Conservation (phyloP, 2,329 filamentous ascomycete species). For the Coleophoma eucalyptorum region DNA sequence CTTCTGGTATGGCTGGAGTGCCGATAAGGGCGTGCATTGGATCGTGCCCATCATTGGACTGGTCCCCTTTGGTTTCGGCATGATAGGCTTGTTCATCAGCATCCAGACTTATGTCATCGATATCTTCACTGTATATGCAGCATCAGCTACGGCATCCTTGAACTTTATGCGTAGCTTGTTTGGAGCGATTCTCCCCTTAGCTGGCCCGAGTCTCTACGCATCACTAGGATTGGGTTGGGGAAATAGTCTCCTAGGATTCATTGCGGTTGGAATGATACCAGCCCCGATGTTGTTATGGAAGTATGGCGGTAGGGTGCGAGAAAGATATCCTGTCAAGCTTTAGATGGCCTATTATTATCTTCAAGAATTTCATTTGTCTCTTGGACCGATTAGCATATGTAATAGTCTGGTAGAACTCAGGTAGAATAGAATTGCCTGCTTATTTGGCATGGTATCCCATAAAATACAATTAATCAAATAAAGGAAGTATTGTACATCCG, state of each 20-base stretch:
- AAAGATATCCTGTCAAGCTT: slow-evolving; percentile 16
- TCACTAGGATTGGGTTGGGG: slow-evolving; percentile 40
- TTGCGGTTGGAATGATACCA: slow-evolving; percentile 42
- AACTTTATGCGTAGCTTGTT: slow-evolving; percentile 38
- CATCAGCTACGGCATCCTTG: slow-evolving; percentile 32
- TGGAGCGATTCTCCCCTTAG: slow-evolving; percentile 46
- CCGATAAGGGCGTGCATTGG: slow-evolving; percentile 32
- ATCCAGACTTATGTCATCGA: slow-evolving; percentile 43
- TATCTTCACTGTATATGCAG: slow-evolving; percentile 33
- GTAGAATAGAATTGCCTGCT: not conserved
- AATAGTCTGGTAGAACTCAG: too few species aligned
- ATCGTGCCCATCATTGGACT: slow-evolving; percentile 38
- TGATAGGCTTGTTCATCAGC: slow-evolving; percentile 37
- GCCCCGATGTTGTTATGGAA: slow-evolving; percentile 38
- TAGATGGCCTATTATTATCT: not conserved
- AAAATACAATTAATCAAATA: too few species aligned
- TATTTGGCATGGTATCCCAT: too few species aligned
- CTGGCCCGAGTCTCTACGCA: slow-evolving; percentile 41
- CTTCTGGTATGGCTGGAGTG: slow-evolving; percentile 46
- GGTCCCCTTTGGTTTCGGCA: slow-evolving; percentile 36
- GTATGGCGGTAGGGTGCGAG: slow-evolving; percentile 37
- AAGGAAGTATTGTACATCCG: not conserved
- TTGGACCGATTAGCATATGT: too few species aligned
- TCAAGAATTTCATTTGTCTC: not conserved
- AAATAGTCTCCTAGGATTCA: slow-evolving; percentile 42